Evolutionary conservation across 345 rosid species (phyloP).

Genomic region (Pugionium dolabratum): DNA sequence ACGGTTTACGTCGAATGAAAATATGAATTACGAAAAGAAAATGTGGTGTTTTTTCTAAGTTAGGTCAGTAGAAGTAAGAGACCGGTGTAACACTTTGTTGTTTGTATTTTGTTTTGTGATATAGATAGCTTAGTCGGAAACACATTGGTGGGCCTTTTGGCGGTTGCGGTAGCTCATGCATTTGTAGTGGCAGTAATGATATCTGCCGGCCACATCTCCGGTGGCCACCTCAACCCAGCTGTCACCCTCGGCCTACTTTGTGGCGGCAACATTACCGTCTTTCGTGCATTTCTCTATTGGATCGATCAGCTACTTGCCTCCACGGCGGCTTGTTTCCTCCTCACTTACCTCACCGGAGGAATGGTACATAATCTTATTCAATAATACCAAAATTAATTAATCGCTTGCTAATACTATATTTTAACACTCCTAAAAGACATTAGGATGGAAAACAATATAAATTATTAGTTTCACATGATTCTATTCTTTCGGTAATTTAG

Average conservation of each 20-base stretch:
- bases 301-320: constrained; percentile 77
- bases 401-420: too few relatives aligned
- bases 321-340: constrained; percentile 74
- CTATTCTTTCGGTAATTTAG: too few relatives aligned
- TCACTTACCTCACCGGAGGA: constrained; percentile 86
- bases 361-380: constrained; percentile 44
- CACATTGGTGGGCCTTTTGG: constrained; percentile 57
- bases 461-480: neutral
- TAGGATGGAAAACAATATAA: neutral
- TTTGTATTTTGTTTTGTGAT: neutral
- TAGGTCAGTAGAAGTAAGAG: too few relatives aligned
- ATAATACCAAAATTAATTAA: neutral
- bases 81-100: too few relatives aligned
- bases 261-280: constrained; percentile 76
- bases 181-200: constrained; percentile 85
- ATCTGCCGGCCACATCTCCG: constrained; percentile 86
- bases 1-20: too few relatives aligned
- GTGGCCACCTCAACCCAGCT: constrained; percentile 92
- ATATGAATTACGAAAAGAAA: too few relatives aligned
- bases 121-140: constrained; percentile 56
- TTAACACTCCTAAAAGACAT: too few relatives aligned
- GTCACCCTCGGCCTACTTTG: constrained; percentile 79
- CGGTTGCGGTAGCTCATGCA: constrained; percentile 82
- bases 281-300: constrained; percentile 74
- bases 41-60: too few relatives aligned